These are phyloP conservation scores for Saccharomycopsis fodiens DNA, from an alignment of 805 yeast species.

Conservation along the genomic window DNA sequence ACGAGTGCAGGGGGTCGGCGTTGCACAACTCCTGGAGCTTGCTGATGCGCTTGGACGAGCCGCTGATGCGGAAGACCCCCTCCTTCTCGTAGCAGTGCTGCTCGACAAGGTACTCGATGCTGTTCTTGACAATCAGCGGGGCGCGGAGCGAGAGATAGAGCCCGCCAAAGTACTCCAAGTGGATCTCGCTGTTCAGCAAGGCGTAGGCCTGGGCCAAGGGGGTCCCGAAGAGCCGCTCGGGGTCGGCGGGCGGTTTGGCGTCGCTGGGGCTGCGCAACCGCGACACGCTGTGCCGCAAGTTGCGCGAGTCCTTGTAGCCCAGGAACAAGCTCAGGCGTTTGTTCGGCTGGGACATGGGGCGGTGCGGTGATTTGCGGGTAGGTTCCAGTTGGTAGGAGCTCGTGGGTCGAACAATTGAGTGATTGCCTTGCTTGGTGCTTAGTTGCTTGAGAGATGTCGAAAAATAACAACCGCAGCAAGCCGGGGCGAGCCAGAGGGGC, in stretches of 20 bases:
- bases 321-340: slow-evolving; percentile 4
- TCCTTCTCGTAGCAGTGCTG: slow-evolving; percentile 51
- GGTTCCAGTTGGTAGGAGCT: too few relatives aligned
- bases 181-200: neutral
- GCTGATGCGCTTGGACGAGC: slow-evolving; percentile 82
- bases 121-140: slow-evolving; percentile 14
- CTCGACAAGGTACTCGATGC: slow-evolving; percentile 12
- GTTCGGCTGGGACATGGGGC: too few relatives aligned
- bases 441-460: too few relatives aligned
- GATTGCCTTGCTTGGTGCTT: too few relatives aligned
- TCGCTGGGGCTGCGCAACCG: neutral
- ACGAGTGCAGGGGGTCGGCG: slow-evolving; percentile 50
- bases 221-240: slow-evolving; percentile 8
- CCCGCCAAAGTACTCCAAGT: neutral
- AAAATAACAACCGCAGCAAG: too few relatives aligned
- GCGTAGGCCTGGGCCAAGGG: slow-evolving; percentile 3
- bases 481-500: too few relatives aligned
- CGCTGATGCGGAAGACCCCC: slow-evolving; percentile 91
- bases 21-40: slow-evolving; percentile 79
- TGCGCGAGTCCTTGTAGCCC: slow-evolving; percentile 1
- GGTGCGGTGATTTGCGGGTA: too few relatives aligned
- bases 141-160: slow-evolving; percentile 3
- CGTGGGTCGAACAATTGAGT: too few relatives aligned
- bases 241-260: neutral
- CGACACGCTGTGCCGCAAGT: neutral